A percentile compares a stretch with the other conserved stretches of the same genome.
phyloP scores from a whole-genome alignment of 1,284 basidiomycete species.

The Tilletia horrida region DNA sequence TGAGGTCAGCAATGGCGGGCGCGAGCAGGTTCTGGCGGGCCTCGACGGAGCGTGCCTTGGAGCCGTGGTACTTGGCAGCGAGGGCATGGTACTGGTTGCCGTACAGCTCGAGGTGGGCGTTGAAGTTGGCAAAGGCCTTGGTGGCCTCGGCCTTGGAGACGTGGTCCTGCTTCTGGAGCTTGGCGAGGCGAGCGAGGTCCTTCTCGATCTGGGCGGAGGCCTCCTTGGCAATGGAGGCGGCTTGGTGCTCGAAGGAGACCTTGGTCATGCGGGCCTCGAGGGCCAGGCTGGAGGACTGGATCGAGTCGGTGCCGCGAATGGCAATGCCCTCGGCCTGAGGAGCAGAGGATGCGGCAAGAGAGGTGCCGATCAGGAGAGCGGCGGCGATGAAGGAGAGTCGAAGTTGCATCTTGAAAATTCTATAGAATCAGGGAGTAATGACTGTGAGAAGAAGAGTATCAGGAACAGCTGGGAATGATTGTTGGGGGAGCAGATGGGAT shows the following conservation, averaged over 20 bases:
- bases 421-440: too few species aligned
- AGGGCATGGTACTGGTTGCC: background rate
- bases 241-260: background rate
- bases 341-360: background rate
- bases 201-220: background rate
- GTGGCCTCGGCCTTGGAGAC: constrained; percentile 44
- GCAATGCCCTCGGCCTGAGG: background rate
- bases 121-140: constrained; percentile 52
- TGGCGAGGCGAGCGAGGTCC: background rate
- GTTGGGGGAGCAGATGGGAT: too few species aligned
- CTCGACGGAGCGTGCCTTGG: background rate
- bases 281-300: background rate
- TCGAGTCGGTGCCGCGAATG: background rate
- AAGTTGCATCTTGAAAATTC: constrained; percentile 7
- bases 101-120: constrained; percentile 16
- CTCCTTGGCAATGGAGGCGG: background rate
- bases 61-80: constrained; percentile 1
- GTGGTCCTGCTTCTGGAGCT: background rate
- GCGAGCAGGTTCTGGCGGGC: constrained; percentile 4
- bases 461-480: too few species aligned
- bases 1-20: background rate
- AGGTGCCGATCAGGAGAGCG: background rate
- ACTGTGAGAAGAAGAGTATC: too few species aligned
- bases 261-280: constrained; percentile 4
- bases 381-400: background rate